A percentile compares a stretch with the other conserved stretches of the same genome.
Evolutionary conservation across 495 filamentous ascomycete species (phyloP).

Genomic region (Penicillium lagena): DNA sequence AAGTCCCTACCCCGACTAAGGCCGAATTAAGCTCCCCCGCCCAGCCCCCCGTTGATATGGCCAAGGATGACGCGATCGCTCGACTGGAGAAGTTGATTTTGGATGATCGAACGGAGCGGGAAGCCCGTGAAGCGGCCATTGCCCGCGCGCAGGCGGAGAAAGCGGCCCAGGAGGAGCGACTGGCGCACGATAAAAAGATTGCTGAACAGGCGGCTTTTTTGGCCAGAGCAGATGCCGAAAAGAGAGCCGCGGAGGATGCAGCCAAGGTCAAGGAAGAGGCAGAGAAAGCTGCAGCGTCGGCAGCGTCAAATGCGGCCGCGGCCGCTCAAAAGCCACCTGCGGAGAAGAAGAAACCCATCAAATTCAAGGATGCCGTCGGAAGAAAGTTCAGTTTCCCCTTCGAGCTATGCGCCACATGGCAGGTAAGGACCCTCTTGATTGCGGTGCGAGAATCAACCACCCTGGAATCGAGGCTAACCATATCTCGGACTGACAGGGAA

Average conservation of each 20-base stretch:
- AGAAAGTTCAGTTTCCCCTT: constrained; percentile 84
- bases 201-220: constrained; percentile 18
- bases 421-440: constrained; percentile 45
- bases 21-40: not conserved
- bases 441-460: constrained; percentile 2
- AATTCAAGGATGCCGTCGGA: constrained; percentile 82
- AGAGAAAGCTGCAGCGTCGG: constrained; percentile 3
- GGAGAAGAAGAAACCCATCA: constrained; percentile 59
- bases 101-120: constrained; percentile 40
- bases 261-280: constrained; percentile 5
- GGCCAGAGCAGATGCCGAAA: constrained; percentile 6
- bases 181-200: constrained; percentile 36
- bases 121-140: constrained; percentile 36
- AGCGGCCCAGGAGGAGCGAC: constrained; percentile 42
- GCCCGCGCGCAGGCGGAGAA: constrained; percentile 47
- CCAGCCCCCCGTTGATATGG: constrained; percentile 20
- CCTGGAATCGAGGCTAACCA: not conserved
- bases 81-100: constrained; percentile 46
- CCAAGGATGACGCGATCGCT: constrained; percentile 47
- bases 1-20: not conserved
- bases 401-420: constrained; percentile 72
- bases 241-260: constrained; percentile 22
- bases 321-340: constrained; percentile 21
- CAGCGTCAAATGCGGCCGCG: constrained; percentile 9
- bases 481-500: constrained; percentile 46